Conservation (phyloP, 768 basidiomycete genomes). For the Lepiota brunneoincarnata region DNA sequence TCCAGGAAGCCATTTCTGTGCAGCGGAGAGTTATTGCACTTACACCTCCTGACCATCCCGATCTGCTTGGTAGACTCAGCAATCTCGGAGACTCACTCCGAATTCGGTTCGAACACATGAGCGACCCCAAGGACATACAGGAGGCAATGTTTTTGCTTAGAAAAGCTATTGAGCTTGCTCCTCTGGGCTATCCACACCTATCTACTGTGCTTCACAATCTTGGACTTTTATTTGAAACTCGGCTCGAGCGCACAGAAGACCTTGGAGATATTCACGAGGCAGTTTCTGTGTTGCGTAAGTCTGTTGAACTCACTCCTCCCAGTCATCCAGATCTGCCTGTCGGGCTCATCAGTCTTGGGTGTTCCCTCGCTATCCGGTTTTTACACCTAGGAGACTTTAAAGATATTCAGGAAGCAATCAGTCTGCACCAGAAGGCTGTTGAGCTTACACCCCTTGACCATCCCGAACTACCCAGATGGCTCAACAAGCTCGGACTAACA, state of each 20-base stretch:
- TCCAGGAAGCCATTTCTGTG: too few species aligned
- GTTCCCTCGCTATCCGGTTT: constrained; percentile 6
- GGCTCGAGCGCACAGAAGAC: constrained; percentile 20
- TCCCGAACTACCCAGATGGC: background rate
- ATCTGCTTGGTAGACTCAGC: too few species aligned
- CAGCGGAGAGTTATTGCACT: too few species aligned
- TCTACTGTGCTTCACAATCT: constrained; percentile 15
- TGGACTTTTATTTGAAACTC: constrained; percentile 1
- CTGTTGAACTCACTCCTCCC: constrained; percentile 6
- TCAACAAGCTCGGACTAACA: constrained; percentile 2
- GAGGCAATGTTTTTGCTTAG: too few species aligned
- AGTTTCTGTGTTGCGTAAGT: background rate
- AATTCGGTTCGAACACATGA: too few species aligned
- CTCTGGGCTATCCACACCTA: too few species aligned
- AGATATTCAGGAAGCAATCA: background rate
- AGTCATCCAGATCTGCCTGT: constrained; percentile 1
- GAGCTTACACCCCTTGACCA: background rate
- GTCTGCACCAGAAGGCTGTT: background rate
- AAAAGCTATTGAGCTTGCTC: too few species aligned
- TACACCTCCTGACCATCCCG: too few species aligned
- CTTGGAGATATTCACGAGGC: constrained; percentile 22
- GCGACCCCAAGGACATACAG: too few species aligned
- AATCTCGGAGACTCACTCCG: too few species aligned
- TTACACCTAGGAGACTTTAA: background rate
- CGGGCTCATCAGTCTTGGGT: constrained; percentile 1